Percentiles rank a stretch among this genome's conserved stretches.
Conservation (phyloP, 331 rosid species). For the Acacia pycnantha region DNA sequence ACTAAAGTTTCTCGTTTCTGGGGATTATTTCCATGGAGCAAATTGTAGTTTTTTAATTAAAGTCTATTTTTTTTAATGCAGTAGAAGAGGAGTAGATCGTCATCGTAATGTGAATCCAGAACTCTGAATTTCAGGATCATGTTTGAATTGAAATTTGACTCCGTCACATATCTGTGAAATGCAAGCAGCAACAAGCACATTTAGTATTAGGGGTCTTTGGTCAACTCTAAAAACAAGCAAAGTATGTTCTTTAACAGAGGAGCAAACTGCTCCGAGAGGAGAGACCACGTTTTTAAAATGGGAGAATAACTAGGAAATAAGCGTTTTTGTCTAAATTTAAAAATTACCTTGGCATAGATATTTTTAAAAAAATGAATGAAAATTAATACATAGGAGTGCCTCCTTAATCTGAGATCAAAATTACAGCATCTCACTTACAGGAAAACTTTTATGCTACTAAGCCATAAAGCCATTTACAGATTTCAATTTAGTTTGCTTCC, state of each 20-base stretch:
- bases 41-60: background rate
- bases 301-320: background rate
- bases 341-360: background rate
- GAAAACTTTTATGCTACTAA: too few species aligned
- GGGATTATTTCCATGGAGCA: background rate
- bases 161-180: background rate
- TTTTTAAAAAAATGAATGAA: background rate
- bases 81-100: background rate
- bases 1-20: background rate
- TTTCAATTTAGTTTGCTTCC: too few species aligned
- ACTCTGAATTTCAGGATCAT: background rate
- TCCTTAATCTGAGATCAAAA: background rate
- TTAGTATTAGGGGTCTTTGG: background rate
- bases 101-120: background rate
- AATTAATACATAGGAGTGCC: background rate
- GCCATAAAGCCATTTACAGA: too few species aligned
- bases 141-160: background rate
- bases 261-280: background rate
- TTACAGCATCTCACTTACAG: accelerated
- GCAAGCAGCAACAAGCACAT: background rate
- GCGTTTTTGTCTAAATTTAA: background rate
- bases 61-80: background rate
- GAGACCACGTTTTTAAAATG: background rate
- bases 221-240: constrained; percentile 8
- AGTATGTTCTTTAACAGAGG: background rate